A percentile compares a stretch with the other conserved stretches of the same genome.
phyloP scores from a whole-genome alignment of 2,329 filamentous ascomycete genomes.

The Zasmidium citrigriseum region DNA sequence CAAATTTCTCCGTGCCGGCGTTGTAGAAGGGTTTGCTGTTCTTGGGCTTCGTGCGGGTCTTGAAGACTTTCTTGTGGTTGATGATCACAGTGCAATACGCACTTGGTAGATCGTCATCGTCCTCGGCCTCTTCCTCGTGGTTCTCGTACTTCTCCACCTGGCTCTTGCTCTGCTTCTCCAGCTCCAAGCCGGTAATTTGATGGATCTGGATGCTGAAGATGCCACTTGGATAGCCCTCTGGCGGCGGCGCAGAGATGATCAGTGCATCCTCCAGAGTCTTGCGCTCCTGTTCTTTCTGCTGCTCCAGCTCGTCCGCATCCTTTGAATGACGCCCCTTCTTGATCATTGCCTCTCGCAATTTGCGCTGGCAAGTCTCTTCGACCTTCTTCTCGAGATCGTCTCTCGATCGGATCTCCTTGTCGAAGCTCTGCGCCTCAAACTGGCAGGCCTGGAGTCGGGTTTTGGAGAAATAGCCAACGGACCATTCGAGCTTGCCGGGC shows the following conservation, averaged over 20 bases:
- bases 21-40: constrained; percentile 79
- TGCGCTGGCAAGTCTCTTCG: constrained; percentile 55
- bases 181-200: constrained; percentile 69
- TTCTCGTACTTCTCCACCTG: constrained; percentile 49
- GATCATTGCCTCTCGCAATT: constrained; percentile 65
- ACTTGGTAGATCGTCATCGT: constrained; percentile 65
- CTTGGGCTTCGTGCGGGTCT: constrained; percentile 74
- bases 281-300: constrained; percentile 68
- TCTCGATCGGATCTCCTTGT: constrained; percentile 58
- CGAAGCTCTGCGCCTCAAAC: constrained; percentile 61
- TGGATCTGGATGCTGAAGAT: constrained; percentile 71
- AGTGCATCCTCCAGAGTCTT: constrained; percentile 60
- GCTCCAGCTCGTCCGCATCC: constrained; percentile 58
- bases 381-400: constrained; percentile 63
- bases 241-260: constrained; percentile 68
- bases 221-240: constrained; percentile 62
- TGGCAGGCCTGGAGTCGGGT: constrained; percentile 63
- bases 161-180: constrained; percentile 60
- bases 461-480: constrained; percentile 71
- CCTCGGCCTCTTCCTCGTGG: constrained; percentile 58
- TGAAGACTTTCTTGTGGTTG: constrained; percentile 70
- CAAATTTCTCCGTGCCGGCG: constrained; percentile 71
- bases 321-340: constrained; percentile 49
- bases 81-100: constrained; percentile 73
- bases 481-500: constrained; percentile 70